phyloP scores from a whole-genome alignment of 768 basidiomycete species.

The Leccinum subgranulosum region DNA sequence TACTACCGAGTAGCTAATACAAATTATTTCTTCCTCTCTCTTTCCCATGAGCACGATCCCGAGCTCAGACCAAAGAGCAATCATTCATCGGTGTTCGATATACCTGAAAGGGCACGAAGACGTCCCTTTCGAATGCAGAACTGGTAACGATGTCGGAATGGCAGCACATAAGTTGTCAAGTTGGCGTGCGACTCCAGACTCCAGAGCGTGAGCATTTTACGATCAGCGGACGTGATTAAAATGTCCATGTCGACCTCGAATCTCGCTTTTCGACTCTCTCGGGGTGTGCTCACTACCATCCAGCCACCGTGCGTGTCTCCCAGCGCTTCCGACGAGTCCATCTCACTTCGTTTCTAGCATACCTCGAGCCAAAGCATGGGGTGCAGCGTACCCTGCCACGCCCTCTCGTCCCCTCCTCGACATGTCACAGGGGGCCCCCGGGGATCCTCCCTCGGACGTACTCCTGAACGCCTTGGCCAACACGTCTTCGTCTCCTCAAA shows the following conservation, averaged over 20 bases:
- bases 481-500: conserved; percentile 40
- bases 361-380: conserved; percentile 59
- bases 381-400: conserved; percentile 39
- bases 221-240: background rate
- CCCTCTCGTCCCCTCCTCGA: conserved; percentile 52
- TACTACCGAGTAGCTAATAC: too few relatives aligned
- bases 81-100: too few relatives aligned
- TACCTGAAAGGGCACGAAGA: too few relatives aligned
- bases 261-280: conserved; percentile 38
- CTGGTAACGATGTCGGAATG: too few relatives aligned
- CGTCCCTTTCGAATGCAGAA: too few relatives aligned
- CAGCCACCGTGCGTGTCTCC: conserved; percentile 41
- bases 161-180: too few relatives aligned
- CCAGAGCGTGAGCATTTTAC: background rate
- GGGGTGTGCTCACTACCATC: conserved; percentile 41
- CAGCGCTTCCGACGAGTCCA: background rate
- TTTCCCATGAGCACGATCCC: too few relatives aligned
- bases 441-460: conserved; percentile 52
- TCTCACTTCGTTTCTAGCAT: conserved; percentile 38
- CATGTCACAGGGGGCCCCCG: conserved; percentile 77
- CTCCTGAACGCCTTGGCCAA: conserved; percentile 49
- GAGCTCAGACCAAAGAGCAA: too few relatives aligned
- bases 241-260: background rate
- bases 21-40: too few relatives aligned
- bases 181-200: too few relatives aligned